Percentiles rank a stretch among this genome's conserved stretches.
Conservation (phyloP, 768 basidiomycete genomes). For the Lactifluus pinguis region DNA sequence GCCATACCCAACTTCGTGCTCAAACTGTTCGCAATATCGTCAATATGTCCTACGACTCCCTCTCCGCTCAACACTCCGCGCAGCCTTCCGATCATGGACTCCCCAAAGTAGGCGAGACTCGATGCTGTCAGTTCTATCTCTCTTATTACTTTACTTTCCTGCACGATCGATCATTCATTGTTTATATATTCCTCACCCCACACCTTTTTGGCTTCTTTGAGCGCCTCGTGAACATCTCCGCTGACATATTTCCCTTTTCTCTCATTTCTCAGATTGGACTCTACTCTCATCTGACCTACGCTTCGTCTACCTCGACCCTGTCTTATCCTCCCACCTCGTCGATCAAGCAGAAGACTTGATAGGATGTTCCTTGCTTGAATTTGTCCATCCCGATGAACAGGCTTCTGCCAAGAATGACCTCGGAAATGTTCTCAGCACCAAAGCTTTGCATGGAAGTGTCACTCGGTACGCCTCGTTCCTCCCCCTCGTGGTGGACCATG, state of each 20-base stretch:
- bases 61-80: conserved; percentile 27
- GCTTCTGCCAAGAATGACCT: conserved; percentile 67
- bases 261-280: conserved; percentile 56
- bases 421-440: conserved; percentile 59
- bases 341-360: conserved; percentile 61
- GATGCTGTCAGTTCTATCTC: conserved; percentile 58
- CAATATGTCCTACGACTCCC: conserved; percentile 26
- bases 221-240: conserved; percentile 19
- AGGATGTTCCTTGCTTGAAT: conserved; percentile 61
- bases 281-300: conserved; percentile 65
- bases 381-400: conserved; percentile 82
- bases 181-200: conserved; percentile 30
- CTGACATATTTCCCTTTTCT: conserved; percentile 21
- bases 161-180: conserved; percentile 30
- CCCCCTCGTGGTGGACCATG: conserved; percentile 13
- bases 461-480: conserved; percentile 44
- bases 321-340: conserved; percentile 61
- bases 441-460: conserved; percentile 75
- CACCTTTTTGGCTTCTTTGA: conserved; percentile 27
- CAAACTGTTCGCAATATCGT: conserved; percentile 19
- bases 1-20: conserved; percentile 18
- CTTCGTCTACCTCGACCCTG: conserved; percentile 81
- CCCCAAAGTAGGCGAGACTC: conserved; percentile 51
- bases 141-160: conserved; percentile 16
- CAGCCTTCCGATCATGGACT: conserved; percentile 23